Base-by-base conservation (phyloP, 2,329 filamentous ascomycete species). In the Trichophyton simii region DNA sequence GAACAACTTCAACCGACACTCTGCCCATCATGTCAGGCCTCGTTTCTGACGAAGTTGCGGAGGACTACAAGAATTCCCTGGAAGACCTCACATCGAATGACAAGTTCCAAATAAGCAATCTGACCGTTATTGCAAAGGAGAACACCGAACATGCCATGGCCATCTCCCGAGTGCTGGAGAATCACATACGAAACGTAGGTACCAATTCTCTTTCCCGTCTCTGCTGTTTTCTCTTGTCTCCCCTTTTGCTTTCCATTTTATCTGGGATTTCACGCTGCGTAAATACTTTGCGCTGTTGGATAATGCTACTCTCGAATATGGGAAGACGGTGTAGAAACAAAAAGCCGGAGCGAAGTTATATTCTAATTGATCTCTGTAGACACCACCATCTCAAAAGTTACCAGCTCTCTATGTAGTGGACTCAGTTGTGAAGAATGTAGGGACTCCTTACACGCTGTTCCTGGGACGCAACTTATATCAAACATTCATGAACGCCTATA, bases 391-490 rank as follows among this genome's bases (percentile, higher is more conserved):
- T 64, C 91, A 91, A 74, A 99, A 97, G 72, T 80, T 99, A 2
- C 91, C 94, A 18, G 90, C 94, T n/a, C 82, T 99, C 31, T 99
- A 97, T 76, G 89, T 99, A 66, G 86, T 99, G 71, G 94, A 99
- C 76, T 97, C 92, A 15, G 92, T 99, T 64, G 91, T 95, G 72
- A 99, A 99, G 76, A 97, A 99, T 78, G 91, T 99, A 64, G 94
- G 94, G 64, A 96, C 92, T 0, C 94, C 94, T 6, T 99, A 99
- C 75, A 97, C 92, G 0, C 81, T 97, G 11, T 97, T 96, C 73
- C 88, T 99, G 66, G 90, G 91, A 59, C 87, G 89, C 46, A 92
- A 92, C 70, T 83, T 99, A 44, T 97, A 92, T 75, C 84, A 87
- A 68, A 97, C 90, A 3, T 99, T 96, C 72, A 96, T 97, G 91